Evolutionary conservation across 495 filamentous ascomycete genomes (phyloP).

Genomic region (Penicillium maclennaniae): DNA sequence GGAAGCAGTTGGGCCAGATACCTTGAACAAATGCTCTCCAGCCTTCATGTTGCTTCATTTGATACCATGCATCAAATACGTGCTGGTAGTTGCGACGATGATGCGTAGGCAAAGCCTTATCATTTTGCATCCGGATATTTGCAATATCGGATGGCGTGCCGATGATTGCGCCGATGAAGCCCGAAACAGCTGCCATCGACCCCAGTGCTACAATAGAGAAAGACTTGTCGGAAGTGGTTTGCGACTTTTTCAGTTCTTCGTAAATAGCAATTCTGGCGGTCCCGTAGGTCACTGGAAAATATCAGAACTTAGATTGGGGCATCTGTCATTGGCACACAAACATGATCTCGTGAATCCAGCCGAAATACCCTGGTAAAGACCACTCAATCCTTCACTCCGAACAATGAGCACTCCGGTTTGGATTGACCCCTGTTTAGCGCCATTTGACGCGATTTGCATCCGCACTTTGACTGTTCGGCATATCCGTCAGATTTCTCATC

Average conservation of each 20-base stretch:
- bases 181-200: constrained; percentile 67
- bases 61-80: constrained; percentile 74
- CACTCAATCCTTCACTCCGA: constrained; percentile 23
- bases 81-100: constrained; percentile 75
- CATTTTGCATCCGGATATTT: constrained; percentile 94
- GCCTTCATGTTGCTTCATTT: constrained; percentile 73
- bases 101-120: constrained; percentile 62
- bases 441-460: constrained; percentile 27
- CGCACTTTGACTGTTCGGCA: constrained; percentile 28
- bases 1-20: constrained; percentile 74
- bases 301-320: background rate
- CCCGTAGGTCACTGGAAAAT: constrained; percentile 35
- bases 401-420: constrained; percentile 31
- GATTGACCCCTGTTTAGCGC: constrained; percentile 27
- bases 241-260: constrained; percentile 69
- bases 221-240: constrained; percentile 43
- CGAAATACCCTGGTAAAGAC: constrained; percentile 35
- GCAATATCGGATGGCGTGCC: constrained; percentile 86
- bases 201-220: constrained; percentile 61
- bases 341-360: constrained; percentile 28
- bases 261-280: constrained; percentile 41
- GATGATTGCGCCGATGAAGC: constrained; percentile 75
- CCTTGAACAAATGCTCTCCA: constrained; percentile 64
- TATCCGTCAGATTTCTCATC: background rate
- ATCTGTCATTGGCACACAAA: constrained; percentile 2